A percentile compares a stretch with the other conserved stretches of the same genome.
phyloP scores from a whole-genome alignment of 257 asterid species.

The Capsicum pubescens region DNA sequence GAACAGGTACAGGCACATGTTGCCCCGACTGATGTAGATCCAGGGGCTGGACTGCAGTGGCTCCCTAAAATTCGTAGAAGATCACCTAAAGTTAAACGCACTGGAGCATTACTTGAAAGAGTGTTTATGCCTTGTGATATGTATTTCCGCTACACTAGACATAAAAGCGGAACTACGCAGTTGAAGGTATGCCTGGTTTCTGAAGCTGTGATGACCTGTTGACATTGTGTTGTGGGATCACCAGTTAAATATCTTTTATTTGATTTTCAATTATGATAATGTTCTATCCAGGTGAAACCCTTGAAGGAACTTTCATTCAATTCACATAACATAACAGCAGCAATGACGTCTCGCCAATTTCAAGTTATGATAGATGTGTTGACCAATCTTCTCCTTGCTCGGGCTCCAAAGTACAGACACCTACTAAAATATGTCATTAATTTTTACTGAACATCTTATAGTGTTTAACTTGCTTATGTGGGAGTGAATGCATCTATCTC shows the following conservation, averaged over 20 bases:
- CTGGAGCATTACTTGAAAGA: conserved; percentile 98
- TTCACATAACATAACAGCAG: conserved; percentile 89
- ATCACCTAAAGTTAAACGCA: conserved; percentile 98
- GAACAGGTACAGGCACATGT: conserved; percentile 99
- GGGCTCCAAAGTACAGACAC: conserved; percentile 87
- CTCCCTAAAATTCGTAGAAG: conserved; percentile 96
- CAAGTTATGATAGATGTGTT: conserved; percentile 99
- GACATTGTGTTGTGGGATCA: neutral
- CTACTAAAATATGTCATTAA: conserved; percentile 9
- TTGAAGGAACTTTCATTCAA: conserved; percentile 96
- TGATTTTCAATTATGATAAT: conserved; percentile 25
- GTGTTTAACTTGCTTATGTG: conserved; percentile 1
- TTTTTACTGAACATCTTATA: neutral
- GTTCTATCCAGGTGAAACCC: conserved; percentile 85
- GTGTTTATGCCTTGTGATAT: conserved; percentile 99
- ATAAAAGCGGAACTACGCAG: conserved; percentile 94
- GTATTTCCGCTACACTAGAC: conserved; percentile 94
- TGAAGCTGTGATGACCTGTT: neutral
- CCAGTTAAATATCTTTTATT: conserved; percentile 22
- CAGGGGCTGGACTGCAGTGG: conserved; percentile 99
- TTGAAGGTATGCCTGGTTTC: conserved; percentile 62
- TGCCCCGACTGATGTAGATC: conserved; percentile 99
- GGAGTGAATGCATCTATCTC: conserved; percentile 22
- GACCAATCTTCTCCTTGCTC: conserved; percentile 98
- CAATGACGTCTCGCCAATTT: conserved; percentile 99